Conservation (phyloP, 768 basidiomycete species). For the Ramaria sp. region DNA sequence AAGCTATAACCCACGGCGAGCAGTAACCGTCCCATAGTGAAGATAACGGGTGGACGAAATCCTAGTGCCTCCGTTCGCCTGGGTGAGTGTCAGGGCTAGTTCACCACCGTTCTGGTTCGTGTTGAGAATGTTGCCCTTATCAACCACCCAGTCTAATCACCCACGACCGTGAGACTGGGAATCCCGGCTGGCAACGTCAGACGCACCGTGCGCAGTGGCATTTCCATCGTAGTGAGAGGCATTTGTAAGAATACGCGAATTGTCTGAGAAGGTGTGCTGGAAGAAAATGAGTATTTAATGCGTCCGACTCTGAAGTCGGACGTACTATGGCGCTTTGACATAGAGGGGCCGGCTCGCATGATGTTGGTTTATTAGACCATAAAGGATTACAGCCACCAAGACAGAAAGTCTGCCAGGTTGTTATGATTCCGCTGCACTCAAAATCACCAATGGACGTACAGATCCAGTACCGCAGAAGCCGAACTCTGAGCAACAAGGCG, state of each 20-base stretch:
- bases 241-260: conserved; percentile 58
- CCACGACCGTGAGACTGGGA: not conserved
- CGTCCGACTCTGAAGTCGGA: not conserved
- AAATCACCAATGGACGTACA: not conserved
- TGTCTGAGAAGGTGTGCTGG: conserved; percentile 54
- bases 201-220: conserved; percentile 51
- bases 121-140: conserved; percentile 57
- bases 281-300: not conserved
- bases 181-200: not conserved
- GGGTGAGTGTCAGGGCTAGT: conserved; percentile 54
- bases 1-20: conserved; percentile 34
- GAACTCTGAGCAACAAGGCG: conserved; percentile 42
- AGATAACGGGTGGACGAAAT: conserved; percentile 73
- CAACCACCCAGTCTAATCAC: conserved; percentile 54
- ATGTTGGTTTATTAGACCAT: conserved; percentile 46
- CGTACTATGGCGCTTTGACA: conserved; percentile 54
- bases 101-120: conserved; percentile 53
- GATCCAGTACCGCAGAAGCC: conserved; percentile 40
- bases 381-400: conserved; percentile 83
- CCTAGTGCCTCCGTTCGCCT: conserved; percentile 66
- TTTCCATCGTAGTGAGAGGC: conserved; percentile 64
- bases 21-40: conserved; percentile 69
- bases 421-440: not conserved
- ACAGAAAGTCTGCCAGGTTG: conserved; percentile 44
- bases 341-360: conserved; percentile 63